Percentiles rank a stretch among this genome's conserved stretches.
phyloP scores from a whole-genome alignment of 208 protist species.

The Leishmania turanica region DNA sequence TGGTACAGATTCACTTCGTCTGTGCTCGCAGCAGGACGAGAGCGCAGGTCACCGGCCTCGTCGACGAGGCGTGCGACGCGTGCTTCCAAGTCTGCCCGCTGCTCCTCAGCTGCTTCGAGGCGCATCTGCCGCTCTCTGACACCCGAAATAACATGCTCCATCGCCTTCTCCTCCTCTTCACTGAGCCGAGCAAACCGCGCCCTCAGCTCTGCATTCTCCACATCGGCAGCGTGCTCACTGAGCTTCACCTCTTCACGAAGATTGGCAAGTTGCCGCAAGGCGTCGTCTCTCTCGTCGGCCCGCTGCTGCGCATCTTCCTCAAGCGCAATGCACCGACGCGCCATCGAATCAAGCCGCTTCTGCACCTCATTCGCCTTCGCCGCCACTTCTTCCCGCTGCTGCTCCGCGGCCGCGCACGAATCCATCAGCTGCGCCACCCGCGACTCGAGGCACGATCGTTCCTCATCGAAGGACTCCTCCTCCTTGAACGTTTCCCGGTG shows the following conservation, averaged over 20 bases:
- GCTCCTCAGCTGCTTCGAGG: neutral
- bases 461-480: neutral
- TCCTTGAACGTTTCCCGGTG: neutral
- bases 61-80: too few relatives aligned
- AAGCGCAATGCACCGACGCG: neutral
- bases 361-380: too few relatives aligned
- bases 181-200: too few relatives aligned
- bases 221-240: too few relatives aligned
- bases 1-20: neutral
- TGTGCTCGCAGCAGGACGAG: neutral
- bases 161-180: neutral
- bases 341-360: neutral
- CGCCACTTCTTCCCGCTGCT: neutral
- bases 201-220: too few relatives aligned
- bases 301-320: neutral
- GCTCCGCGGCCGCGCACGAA: neutral
- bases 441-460: neutral
- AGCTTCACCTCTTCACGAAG: neutral
- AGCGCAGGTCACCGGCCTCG: too few relatives aligned
- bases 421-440: conserved; percentile 1
- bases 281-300: neutral
- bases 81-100: neutral
- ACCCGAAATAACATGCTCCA: neutral
- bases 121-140: neutral
- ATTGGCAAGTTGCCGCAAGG: neutral